Conservation (phyloP, 1,139 yeast species). For the Ogataea hybrid region DNA sequence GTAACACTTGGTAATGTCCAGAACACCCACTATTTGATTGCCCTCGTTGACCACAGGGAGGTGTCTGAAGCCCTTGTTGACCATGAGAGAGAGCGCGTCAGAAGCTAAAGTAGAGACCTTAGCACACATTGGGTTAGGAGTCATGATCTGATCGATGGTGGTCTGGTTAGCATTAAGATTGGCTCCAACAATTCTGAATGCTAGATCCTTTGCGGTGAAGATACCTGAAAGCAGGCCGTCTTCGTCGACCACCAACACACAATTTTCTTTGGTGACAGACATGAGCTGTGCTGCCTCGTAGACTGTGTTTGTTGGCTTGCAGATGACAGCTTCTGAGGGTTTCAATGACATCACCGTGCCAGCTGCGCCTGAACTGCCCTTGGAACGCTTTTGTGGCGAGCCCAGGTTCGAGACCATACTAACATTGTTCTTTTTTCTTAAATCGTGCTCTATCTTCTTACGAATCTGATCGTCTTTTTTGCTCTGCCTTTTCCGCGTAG, state of each 20-base stretch:
- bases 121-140: conserved; percentile 79
- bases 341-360: conserved; percentile 76
- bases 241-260: conserved; percentile 60
- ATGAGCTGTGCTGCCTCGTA: conserved; percentile 82
- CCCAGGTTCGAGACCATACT: conserved; percentile 25
- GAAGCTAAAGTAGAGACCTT: conserved; percentile 69
- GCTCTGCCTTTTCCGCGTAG: conserved; percentile 60
- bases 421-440: conserved; percentile 57
- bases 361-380: conserved; percentile 46
- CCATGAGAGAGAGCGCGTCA: conserved; percentile 84
- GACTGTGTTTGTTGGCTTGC: conserved; percentile 64
- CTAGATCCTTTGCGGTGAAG: conserved; percentile 69
- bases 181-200: conserved; percentile 68
- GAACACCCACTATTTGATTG: conserved; percentile 72
- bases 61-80: conserved; percentile 77
- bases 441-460: conserved; percentile 69
- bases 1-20: conserved; percentile 86
- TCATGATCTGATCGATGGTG: conserved; percentile 81
- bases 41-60: conserved; percentile 77
- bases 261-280: conserved; percentile 86
- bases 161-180: conserved; percentile 62
- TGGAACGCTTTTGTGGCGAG: conserved; percentile 28
- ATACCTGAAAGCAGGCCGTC: conserved; percentile 52
- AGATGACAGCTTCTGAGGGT: conserved; percentile 75
- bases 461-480: conserved; percentile 81